These are phyloP conservation scores for Amaranthus cruentus DNA, from an alignment of 148 eudicot genomes.

Conservation along the genomic window DNA sequence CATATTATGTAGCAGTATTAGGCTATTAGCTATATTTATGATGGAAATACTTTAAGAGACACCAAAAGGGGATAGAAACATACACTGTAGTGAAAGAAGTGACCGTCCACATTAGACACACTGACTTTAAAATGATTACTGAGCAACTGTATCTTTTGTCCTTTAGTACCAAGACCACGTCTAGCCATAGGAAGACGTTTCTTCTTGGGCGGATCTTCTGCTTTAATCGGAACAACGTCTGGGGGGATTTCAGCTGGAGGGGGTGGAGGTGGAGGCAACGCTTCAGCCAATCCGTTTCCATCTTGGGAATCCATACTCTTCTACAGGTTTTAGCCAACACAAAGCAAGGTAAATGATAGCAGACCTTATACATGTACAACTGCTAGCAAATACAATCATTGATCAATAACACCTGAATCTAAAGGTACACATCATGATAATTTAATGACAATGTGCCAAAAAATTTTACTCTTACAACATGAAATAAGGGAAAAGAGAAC, in stretches of 20 bases:
- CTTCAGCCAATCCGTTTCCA: slow-evolving; percentile 37
- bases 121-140: slow-evolving; percentile 83
- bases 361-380: too few species aligned
- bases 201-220: slow-evolving; percentile 43
- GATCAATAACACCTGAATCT: too few species aligned
- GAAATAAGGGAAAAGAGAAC: too few species aligned
- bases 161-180: slow-evolving; percentile 52
- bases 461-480: too few species aligned
- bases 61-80: slow-evolving; percentile 10
- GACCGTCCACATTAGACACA: slow-evolving; percentile 57
- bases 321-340: neutral
- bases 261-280: slow-evolving; percentile 72
- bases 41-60: neutral
- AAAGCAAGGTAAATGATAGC: neutral
- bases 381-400: too few species aligned
- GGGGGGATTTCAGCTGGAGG: slow-evolving; percentile 39
- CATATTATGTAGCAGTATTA: neutral
- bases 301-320: slow-evolving; percentile 23
- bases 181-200: slow-evolving; percentile 69
- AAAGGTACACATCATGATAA: too few species aligned
- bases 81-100: slow-evolving; percentile 86
- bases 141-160: slow-evolving; percentile 18
- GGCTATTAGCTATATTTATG: neutral
- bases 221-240: slow-evolving; percentile 48
- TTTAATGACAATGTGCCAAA: too few species aligned